Evolutionary conservation across 1,284 basidiomycete genomes (phyloP).

Genomic region (Ceratobasidium papillatum): DNA sequence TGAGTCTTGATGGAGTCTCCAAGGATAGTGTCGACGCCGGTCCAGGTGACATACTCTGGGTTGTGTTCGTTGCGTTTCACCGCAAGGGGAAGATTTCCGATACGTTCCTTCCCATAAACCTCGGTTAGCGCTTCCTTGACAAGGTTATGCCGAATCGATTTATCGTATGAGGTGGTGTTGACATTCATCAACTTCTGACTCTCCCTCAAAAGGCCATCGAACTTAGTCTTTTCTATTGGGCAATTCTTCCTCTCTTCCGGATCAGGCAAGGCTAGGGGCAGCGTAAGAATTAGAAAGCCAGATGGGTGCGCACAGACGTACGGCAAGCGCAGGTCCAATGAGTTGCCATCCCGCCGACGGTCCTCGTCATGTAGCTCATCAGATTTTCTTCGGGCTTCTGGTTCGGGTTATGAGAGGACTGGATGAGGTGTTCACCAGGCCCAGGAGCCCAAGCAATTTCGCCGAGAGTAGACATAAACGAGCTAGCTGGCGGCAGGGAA

Average conservation of each 20-base stretch:
- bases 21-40: not conserved
- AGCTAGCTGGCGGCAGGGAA: conserved; percentile 22
- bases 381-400: conserved; percentile 25
- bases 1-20: not conserved
- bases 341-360: conserved; percentile 41
- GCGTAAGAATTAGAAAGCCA: not conserved
- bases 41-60: conserved; percentile 28
- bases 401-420: conserved; percentile 19
- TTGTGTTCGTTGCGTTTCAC: conserved; percentile 31
- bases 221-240: conserved; percentile 13
- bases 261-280: conserved; percentile 8
- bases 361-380: conserved; percentile 30
- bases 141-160: conserved; percentile 24
- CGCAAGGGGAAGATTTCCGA: conserved; percentile 20
- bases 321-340: conserved; percentile 40
- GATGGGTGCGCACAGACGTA: not conserved
- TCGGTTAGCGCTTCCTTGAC: conserved; percentile 14
- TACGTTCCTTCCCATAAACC: not conserved
- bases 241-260: conserved; percentile 7
- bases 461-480: conserved; percentile 21
- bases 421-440: not conserved
- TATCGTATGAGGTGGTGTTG: conserved; percentile 2
- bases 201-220: not conserved
- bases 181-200: conserved; percentile 12
- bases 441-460: conserved; percentile 19